A percentile compares a stretch with the other conserved stretches of the same genome.
These are phyloP conservation scores for Paecilomyces sp. DNA, from an alignment of 2,329 filamentous ascomycete genomes.

Conservation along the genomic window DNA sequence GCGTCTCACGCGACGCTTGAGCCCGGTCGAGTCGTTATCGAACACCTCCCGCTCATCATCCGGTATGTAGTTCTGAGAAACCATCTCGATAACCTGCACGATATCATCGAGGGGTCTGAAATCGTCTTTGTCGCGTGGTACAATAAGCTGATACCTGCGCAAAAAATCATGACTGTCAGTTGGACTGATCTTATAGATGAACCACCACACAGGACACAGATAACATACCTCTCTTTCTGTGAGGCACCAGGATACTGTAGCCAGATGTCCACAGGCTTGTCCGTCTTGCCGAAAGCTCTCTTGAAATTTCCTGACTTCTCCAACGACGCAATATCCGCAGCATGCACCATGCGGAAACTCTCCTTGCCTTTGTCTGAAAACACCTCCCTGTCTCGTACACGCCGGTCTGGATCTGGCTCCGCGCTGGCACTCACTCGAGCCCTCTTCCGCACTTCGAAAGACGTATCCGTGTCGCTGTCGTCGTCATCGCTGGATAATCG, in stretches of 20 bases:
- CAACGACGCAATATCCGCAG: constrained; percentile 39
- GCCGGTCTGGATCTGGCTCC: constrained; percentile 38
- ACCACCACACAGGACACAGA: constrained; percentile 6
- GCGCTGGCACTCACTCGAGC: constrained; percentile 31
- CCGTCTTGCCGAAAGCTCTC: constrained; percentile 41
- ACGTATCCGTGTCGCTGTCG: constrained; percentile 33
- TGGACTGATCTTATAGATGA: background rate
- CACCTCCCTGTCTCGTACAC: constrained; percentile 38
- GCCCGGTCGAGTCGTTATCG: constrained; percentile 63
- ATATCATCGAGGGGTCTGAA: constrained; percentile 62
- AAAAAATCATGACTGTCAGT: constrained; percentile 12
- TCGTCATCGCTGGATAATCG: constrained; percentile 35
- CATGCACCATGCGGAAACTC: constrained; percentile 41
- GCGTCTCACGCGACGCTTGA: constrained; percentile 69
- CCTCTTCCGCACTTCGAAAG: constrained; percentile 37
- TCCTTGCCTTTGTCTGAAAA: constrained; percentile 34
- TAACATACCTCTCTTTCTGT: constrained; percentile 55
- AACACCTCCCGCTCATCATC: constrained; percentile 61
- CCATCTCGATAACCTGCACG: constrained; percentile 59
- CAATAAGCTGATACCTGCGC: constrained; percentile 64
- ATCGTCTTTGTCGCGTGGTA: constrained; percentile 71
- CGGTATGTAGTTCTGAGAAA: constrained; percentile 71
- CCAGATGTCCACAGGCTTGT: constrained; percentile 47
- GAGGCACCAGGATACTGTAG: constrained; percentile 79
- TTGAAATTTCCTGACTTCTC: constrained; percentile 43